Evolutionary conservation across 441 rosid genomes (phyloP).

Genomic region (Biscutella auriculata): DNA sequence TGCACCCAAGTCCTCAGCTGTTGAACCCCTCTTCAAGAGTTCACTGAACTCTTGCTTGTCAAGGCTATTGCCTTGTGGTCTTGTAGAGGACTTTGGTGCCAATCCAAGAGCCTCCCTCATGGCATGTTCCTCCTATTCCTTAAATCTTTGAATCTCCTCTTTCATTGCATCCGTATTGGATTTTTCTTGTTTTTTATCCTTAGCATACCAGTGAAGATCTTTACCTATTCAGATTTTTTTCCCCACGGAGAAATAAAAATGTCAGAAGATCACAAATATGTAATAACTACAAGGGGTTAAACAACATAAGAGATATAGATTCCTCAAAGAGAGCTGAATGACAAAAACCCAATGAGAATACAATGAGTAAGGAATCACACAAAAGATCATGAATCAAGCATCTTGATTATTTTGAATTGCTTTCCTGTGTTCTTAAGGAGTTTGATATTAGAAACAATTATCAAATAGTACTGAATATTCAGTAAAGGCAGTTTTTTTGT

Average conservation of each 20-base stretch:
- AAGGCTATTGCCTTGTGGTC: constrained; percentile 72
- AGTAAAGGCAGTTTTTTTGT: too few species aligned
- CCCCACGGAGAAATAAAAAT: neutral
- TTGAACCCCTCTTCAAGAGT: constrained; percentile 82
- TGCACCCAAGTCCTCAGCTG: constrained; percentile 91
- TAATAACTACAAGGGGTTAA: too few species aligned
- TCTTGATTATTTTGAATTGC: neutral
- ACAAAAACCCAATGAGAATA: too few species aligned
- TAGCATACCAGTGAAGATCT: constrained; percentile 87
- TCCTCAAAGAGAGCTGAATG: too few species aligned
- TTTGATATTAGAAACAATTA: neutral
- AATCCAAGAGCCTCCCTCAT: constrained; percentile 98
- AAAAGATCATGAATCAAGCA: too few species aligned
- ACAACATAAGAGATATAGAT: too few species aligned
- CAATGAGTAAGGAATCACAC: too few species aligned
- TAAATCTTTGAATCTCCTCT: constrained; percentile 79
- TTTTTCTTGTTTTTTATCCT: constrained; percentile 45
- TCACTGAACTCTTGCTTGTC: constrained; percentile 90
- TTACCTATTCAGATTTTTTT: constrained; percentile 45
- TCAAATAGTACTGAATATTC: neutral
- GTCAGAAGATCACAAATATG: constrained; percentile 5
- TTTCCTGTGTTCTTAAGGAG: neutral
- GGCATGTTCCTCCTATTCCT: constrained; percentile 92
- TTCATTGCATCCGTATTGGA: constrained; percentile 49
- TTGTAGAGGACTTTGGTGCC: constrained; percentile 70